These are phyloP conservation scores for Blastomyces percursus DNA, from an alignment of 2,329 filamentous ascomycete genomes.

Conservation along the genomic window DNA sequence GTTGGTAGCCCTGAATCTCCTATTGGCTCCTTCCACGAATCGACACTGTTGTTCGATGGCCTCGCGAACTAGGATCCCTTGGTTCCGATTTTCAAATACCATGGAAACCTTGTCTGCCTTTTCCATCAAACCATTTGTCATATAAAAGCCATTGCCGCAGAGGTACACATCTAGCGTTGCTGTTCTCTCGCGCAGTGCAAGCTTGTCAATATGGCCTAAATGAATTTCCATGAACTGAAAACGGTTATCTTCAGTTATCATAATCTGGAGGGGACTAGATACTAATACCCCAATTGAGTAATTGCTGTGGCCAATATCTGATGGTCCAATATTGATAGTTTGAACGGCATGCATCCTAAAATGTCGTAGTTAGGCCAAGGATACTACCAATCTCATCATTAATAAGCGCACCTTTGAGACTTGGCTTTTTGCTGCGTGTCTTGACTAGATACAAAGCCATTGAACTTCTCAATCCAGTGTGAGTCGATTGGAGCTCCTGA, in stretches of 20 bases:
- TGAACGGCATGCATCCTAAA: not conserved
- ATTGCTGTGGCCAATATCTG: not conserved
- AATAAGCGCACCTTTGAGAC: not conserved
- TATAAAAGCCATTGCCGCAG: not conserved
- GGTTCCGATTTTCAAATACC: not conserved
- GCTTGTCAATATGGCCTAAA: not conserved
- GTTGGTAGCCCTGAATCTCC: not conserved
- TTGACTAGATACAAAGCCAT: not conserved
- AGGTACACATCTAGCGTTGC: not conserved
- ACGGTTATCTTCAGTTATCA: not conserved
- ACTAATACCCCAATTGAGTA: not conserved
- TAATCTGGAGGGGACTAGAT: conserved; percentile 1
- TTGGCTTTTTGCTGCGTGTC: not conserved
- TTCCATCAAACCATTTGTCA: conserved; percentile 1
- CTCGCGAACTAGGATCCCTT: not conserved
- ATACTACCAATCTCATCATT: not conserved
- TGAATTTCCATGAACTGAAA: conserved; percentile 6
- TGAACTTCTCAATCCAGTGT: not conserved
- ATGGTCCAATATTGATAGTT: not conserved
- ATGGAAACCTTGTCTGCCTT: not conserved
- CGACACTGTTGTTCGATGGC: not conserved
- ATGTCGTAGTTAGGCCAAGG: not conserved
- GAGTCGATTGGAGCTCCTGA: not conserved
- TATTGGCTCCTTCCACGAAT: not conserved
- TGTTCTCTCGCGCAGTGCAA: not conserved